Evolutionary conservation across 2,329 filamentous ascomycete genomes (phyloP), one percentile per base, ranked within the genome.

Genomic region (Penicillium janthinellum): DNA sequence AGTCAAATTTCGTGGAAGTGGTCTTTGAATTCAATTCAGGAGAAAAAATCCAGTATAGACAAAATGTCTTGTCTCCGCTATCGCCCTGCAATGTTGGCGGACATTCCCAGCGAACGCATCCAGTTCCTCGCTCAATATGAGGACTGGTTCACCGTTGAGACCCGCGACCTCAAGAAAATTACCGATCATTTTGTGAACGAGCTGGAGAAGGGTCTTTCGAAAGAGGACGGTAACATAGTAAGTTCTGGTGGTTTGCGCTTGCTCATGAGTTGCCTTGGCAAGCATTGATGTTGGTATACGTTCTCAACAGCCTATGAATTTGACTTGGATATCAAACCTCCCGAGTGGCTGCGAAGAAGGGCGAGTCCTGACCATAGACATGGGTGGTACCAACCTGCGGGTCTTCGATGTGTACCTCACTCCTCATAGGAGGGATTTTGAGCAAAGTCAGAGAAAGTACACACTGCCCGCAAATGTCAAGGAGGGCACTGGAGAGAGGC

Each of bases 371-470:
- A 91, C 92, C 47, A 81, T 96, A 28, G 92, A 96, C 71, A 92
- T 96, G 87, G 92, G 92, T 52, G 92, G 92, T 65, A 96, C 92
- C 63, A 96, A 96, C 74, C 79, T 96, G 60, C 89, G 92, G 71
- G 91, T 96, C 60, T 96, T 92, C 75, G 88, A 94, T 75, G 91
- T 96, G 69, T 89, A 86, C 58, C 80, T 96, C 64, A 90, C 90
- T 20, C 87, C 92, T 50, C 84, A 88, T 66, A 88, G 89, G 78
- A 90, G 90, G 54, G 88, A 92, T 75, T 93, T 90, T 75, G 89
- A 92, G 73, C 91, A 96, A 67, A 88, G 90, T 63, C 92, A 96
- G 79, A 90, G 89, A 70, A 94, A 96, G 78, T 95, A 94, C 79
- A 87, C 87, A 64, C 89, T 96, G 84, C 91, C 92, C 1, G 87